Evolutionary conservation across 768 basidiomycete genomes (phyloP).

Genomic region (Boletales sp.): DNA sequence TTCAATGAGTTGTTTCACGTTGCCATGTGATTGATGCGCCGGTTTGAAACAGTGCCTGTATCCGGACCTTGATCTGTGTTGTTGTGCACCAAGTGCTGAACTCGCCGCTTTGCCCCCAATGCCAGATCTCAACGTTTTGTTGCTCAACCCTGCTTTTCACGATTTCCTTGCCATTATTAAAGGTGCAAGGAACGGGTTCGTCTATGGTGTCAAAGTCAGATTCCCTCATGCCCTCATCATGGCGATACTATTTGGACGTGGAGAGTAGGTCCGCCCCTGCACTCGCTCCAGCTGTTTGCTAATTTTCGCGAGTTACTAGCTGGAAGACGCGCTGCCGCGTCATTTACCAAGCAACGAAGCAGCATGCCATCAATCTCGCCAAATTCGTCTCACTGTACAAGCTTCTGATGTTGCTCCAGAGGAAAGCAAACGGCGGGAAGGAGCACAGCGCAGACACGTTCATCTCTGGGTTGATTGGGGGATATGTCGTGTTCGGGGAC

Average conservation of each 20-base stretch:
- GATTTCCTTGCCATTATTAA: constrained; percentile 92
- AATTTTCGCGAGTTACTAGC: constrained; percentile 36
- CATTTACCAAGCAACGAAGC: constrained; percentile 83
- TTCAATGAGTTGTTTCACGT: too few species aligned
- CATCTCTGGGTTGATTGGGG: constrained; percentile 88
- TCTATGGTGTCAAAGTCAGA: constrained; percentile 87
- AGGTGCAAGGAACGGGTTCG: constrained; percentile 87
- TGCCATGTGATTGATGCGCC: constrained; percentile 26
- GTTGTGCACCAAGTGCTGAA: neutral
- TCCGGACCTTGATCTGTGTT: too few species aligned
- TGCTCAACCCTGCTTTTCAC: constrained; percentile 71
- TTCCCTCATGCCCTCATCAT: constrained; percentile 97
- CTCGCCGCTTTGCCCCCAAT: constrained; percentile 11
- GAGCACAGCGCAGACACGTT: constrained; percentile 81
- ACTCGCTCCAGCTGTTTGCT: constrained; percentile 3
- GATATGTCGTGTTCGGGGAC: constrained; percentile 85
- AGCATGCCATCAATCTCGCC: constrained; percentile 88
- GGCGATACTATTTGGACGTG: constrained; percentile 90
- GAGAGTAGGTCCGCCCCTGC: constrained; percentile 59
- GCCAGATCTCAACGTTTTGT: constrained; percentile 23
- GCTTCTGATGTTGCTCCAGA: constrained; percentile 76
- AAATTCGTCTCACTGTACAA: constrained; percentile 97
- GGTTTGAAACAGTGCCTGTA: neutral
- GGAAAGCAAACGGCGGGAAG: constrained; percentile 77
- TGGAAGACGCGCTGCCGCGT: constrained; percentile 62